Evolutionary conservation across 805 yeast species (phyloP), one percentile per base, ranked within the genome.

Genomic region (Wickerhamiella sergipiensis): DNA sequence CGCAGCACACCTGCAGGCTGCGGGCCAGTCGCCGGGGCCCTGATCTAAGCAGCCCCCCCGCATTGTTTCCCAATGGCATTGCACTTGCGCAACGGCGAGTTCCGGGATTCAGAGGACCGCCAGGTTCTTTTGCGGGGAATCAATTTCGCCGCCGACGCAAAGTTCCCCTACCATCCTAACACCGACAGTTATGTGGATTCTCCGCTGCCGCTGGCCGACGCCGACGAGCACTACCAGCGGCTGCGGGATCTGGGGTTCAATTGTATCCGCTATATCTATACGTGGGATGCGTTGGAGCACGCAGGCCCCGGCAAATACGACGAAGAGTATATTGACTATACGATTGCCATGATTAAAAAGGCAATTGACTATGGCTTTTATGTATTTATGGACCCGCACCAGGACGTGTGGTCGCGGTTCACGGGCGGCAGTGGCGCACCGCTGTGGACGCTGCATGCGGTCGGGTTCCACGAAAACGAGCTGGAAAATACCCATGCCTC

Each of bases 341-440:
- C 90, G 0, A 71, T 82, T 44, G 70, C 78, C 52, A 71, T 87
- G 18, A 64, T 88, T 49, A 70, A 75, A 52, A 73, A 78, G 8
- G 74, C 85, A 13, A 50, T 52, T 13, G 72, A 77, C 47, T 70
- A 81, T 36, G 95, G 90, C 1, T 64, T 88, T 21, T 86, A 85
- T 59, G 86, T 88, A 12, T 79, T 85, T 55, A 60, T 89, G 53
- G 96, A 88, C 61, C 85, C 94, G 0, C 97, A 88, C 65, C 97
- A 88, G 64, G 97, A 88, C 64, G 92, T 83, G 21, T 88, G 97
- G 97, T 81, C 92, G 1, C 74, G 96, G 51, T 83, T 73, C 62
- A 70, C 79, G n/a, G 96, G 97, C 6, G 97, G 97, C 1, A 80
- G 86, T 51, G 97, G 97, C 18, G 95, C 96, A 6, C 96, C 97